These are phyloP conservation scores for Trametes pubescens DNA, from an alignment of 1,284 basidiomycete species.

Conservation along the genomic window DNA sequence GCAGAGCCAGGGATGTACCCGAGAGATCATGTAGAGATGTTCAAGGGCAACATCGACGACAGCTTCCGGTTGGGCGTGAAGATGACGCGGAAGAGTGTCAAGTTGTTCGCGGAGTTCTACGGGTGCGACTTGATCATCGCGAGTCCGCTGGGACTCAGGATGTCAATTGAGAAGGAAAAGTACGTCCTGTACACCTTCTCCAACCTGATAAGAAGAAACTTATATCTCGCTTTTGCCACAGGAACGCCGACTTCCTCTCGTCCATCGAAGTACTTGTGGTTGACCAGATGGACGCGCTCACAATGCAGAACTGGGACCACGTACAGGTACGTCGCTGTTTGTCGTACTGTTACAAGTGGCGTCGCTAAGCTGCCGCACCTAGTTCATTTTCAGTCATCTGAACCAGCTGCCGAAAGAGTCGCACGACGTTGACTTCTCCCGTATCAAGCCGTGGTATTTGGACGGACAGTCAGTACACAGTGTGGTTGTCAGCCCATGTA, in stretches of 20 bases:
- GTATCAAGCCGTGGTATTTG: constrained; percentile 97
- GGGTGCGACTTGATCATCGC: constrained; percentile 92
- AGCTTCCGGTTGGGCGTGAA: constrained; percentile 94
- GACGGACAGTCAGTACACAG: constrained; percentile 80
- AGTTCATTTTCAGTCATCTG: constrained; percentile 88
- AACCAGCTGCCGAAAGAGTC: constrained; percentile 94
- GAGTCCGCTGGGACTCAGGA: constrained; percentile 90
- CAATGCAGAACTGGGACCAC: constrained; percentile 99
- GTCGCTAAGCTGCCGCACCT: background rate
- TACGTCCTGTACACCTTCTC: constrained; percentile 49
- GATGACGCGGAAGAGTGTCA: constrained; percentile 89
- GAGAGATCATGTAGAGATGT: constrained; percentile 90
- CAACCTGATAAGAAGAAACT: background rate
- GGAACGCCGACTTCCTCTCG: constrained; percentile 89
- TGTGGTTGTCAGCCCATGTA: too few species aligned
- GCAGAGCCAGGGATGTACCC: constrained; percentile 85
- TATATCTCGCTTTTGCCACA: constrained; percentile 39
- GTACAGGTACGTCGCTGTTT: constrained; percentile 68
- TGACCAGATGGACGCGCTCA: constrained; percentile 92
- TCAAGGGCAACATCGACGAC: constrained; percentile 98
- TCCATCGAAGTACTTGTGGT: constrained; percentile 95
- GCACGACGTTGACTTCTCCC: constrained; percentile 94
- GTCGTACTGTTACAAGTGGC: background rate
- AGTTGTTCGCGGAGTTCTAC: constrained; percentile 91
- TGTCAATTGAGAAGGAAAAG: constrained; percentile 96